These are phyloP conservation scores for Diaporthe amygdali DNA, from an alignment of 2,329 filamentous ascomycete species.

Conservation along the genomic window DNA sequence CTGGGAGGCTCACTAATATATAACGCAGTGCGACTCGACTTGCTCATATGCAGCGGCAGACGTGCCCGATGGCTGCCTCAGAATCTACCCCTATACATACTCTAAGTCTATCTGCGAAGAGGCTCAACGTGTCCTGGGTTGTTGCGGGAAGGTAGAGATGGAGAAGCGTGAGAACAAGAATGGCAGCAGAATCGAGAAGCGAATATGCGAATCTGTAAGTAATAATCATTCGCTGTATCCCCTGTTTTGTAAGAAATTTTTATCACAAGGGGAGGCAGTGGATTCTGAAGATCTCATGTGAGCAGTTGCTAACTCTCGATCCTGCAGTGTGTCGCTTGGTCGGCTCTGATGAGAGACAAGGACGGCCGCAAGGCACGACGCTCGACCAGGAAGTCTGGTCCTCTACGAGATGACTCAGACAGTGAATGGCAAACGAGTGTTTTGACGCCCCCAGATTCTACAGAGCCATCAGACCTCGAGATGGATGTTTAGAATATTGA, in stretches of 20 bases:
- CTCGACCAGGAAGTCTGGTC: not conserved
- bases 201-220: conserved; percentile 6
- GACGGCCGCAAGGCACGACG: not conserved
- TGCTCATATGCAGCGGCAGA: not conserved
- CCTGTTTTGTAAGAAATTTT: not conserved
- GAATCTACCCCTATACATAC: not conserved
- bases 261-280: fast-evolving
- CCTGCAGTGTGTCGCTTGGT: not conserved
- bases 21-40: not conserved
- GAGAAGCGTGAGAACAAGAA: not conserved
- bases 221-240: not conserved
- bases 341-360: not conserved
- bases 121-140: not conserved
- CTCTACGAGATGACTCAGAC: too few species aligned
- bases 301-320: not conserved
- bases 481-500: not conserved
- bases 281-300: too few species aligned
- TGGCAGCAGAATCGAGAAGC: not conserved
- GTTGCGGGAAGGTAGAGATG: not conserved
- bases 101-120: not conserved
- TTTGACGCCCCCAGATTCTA: not conserved
- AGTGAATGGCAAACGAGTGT: not conserved
- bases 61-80: not conserved
- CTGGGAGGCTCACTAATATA: not conserved
- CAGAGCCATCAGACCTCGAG: not conserved